Base-by-base conservation (phyloP, 2,329 filamentous ascomycete species). In the Colletotrichum sp. region DNA sequence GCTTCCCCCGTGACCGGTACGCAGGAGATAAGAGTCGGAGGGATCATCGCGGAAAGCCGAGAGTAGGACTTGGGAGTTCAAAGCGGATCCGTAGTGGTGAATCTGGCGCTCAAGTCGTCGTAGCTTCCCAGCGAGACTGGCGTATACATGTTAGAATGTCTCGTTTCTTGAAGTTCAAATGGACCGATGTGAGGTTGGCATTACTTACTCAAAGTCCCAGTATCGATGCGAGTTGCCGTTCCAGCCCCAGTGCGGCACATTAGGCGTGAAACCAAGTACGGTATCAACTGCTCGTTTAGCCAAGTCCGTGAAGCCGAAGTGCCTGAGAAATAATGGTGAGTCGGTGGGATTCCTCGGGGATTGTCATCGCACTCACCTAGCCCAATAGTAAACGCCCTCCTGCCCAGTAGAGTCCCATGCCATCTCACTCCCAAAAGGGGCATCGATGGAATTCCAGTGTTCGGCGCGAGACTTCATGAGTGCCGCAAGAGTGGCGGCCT, bases 361-460 rank as follows among this genome's bases (percentile, higher is more conserved):
- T 19, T 15, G 3, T 5, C 22, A 15, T 4, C 22, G n/a, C 5
- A 78, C 82, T 81, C 77, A 87, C 86, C 87, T 88, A 7, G 87
- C 84, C 90, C 90, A 92, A 75, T 90, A 90, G 76, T 91, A 92
- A 0, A 92, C 89, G 1, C 90, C 90, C 79, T 92, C 91, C 77
- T 93, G 90, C 0, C 90, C 90, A 0, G 91, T 92, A 0, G 88
- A 91, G 73, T 93, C 91, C 91, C 91, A 93, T 0, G 90, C 88
- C 89, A 91, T 90, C 80, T 92, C 91, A 66, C 89, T 91, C 0
- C 90, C 91, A 75, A 88, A 93, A 0, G 91, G 91, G 6, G 89
- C 88, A 7, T 85, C 84, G 68, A 89, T 82, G 0, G 82, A 82
- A n/a, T 88, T 81, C 91, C 91, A 93, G 2, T 82, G 78, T 8